Evolutionary conservation across 192 early-diverging fungal species (phyloP).

Genomic region (Coemansia sp.): DNA sequence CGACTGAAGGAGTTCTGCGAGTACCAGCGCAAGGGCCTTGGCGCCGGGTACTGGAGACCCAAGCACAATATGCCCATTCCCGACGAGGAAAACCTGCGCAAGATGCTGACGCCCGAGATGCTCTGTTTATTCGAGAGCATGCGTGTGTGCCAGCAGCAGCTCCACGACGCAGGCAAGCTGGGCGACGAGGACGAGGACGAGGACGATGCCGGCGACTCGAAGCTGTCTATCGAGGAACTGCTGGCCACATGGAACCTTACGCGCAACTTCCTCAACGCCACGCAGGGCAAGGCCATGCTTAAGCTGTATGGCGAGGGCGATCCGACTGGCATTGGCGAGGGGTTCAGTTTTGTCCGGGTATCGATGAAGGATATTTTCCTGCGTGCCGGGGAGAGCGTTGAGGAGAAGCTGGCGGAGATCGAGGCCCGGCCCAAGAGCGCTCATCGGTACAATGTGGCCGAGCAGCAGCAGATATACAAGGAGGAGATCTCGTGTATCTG

Average conservation of each 20-base stretch:
- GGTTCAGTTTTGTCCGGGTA: constrained; percentile 96
- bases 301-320: constrained; percentile 96
- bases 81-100: constrained; percentile 86
- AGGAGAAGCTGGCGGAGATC: constrained; percentile 83
- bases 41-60: constrained; percentile 90
- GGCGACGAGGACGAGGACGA: constrained; percentile 70
- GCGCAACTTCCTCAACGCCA: constrained; percentile 93
- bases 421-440: constrained; percentile 79
- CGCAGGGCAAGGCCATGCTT: constrained; percentile 92
- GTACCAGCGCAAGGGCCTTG: constrained; percentile 81
- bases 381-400: constrained; percentile 78
- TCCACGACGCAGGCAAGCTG: constrained; percentile 84
- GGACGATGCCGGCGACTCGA: constrained; percentile 64
- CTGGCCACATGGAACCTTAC: constrained; percentile 95
- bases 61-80: constrained; percentile 72
- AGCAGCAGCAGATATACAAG: constrained; percentile 93
- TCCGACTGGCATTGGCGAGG: constrained; percentile 92
- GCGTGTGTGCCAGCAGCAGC: constrained; percentile 86
- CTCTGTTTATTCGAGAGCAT: constrained; percentile 95
- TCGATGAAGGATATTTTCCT: constrained; percentile 98
- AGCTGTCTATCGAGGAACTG: constrained; percentile 86
- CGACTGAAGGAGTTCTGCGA: constrained; percentile 96
- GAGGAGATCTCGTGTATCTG: constrained; percentile 94
- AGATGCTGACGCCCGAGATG: constrained; percentile 92
- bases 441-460: constrained; percentile 83